Evolutionary conservation across 768 basidiomycete species (phyloP).

Genomic region (Lyophyllum semitale): DNA sequence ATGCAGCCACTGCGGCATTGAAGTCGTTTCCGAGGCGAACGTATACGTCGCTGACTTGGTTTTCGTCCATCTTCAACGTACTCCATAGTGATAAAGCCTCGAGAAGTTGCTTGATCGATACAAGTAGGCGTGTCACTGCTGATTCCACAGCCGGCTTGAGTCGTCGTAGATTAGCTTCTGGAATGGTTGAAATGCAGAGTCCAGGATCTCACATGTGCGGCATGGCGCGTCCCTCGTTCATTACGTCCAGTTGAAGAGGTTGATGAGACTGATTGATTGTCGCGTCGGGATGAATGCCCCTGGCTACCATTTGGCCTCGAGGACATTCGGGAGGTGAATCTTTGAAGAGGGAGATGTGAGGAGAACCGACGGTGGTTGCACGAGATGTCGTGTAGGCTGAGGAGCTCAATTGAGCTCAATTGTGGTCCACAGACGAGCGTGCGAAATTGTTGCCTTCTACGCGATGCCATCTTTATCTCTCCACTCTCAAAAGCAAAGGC

Average conservation of each 20-base stretch:
- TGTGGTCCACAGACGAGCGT: constrained; percentile 10
- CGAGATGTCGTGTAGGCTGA: constrained; percentile 5
- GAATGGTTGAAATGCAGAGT: not conserved
- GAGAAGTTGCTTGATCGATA: constrained; percentile 93
- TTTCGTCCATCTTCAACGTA: constrained; percentile 66
- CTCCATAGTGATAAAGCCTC: constrained; percentile 90
- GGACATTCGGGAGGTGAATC: constrained; percentile 25
- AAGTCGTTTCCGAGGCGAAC: constrained; percentile 97
- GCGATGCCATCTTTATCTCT: too few relatives aligned
- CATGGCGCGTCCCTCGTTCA: constrained; percentile 42
- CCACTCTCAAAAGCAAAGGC: too few relatives aligned
- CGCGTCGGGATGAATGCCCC: constrained; percentile 51
- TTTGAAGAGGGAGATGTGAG: not conserved
- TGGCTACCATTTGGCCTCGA: constrained; percentile 27
- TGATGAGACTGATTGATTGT: constrained; percentile 54
- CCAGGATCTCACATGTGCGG: constrained; percentile 33
- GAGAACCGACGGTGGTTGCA: not conserved
- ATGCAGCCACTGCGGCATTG: constrained; percentile 90
- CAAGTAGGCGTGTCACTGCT: constrained; percentile 87
- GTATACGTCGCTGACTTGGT: constrained; percentile 93
- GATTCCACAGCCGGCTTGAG: constrained; percentile 81
- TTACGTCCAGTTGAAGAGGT: constrained; percentile 40
- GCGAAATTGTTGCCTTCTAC: constrained; percentile 13
- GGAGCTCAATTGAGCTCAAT: not conserved
- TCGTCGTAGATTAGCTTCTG: constrained; percentile 8